Base-by-base conservation (phyloP, 2,329 filamentous ascomycete species). In the Harringtonia lauricola region DNA sequence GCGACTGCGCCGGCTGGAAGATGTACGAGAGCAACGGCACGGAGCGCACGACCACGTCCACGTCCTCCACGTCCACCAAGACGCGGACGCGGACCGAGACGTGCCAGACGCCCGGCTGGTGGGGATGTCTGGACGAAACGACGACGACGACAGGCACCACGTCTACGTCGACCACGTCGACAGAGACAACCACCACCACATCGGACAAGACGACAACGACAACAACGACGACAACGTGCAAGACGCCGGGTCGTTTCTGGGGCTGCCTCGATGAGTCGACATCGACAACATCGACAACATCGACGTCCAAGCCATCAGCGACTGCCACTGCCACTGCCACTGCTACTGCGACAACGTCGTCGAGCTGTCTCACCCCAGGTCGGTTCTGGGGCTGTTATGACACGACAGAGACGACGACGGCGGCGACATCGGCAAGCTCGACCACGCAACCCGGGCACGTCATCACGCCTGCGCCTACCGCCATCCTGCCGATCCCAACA, bases 11-110 rank as follows among this genome's bases (percentile, higher is more conserved):
- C 46, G 80, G 83, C 44, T 96, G 92, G 92, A 94, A 95, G 56
- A 94, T 88, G 70, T 94, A 86, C 57, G 83, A 89, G 61, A 94
- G 88, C 59, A 95, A 95, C 58, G 84, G 84, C 26, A 92, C 85
- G 2, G 83, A 89, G 50, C 74, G 71, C 1, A 87, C 80, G 0
- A 84, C 82, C 1, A 79, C 79, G 0, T 68, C 70, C 2, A 26
- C 46, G 12, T 69, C 67, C 4, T 71, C 72, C 1, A 74, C 73
- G 2, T 71, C 74, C 3, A 78, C 76, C 3, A 73, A 74, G 36
- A 83, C 78, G 3, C 63, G 73, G 41, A 88, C 82, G 1, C 73
- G 87, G 36, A 95, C 89, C 0, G 79, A 81, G 43, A 95, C 87
- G 0, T 95, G 89, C 64, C 75, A 92, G 61, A 95, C 89, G 2